A percentile compares a stretch with the other conserved stretches of the same genome.
Conservation (phyloP, 2,329 filamentous ascomycete genomes). For the Fusarium udum region DNA sequence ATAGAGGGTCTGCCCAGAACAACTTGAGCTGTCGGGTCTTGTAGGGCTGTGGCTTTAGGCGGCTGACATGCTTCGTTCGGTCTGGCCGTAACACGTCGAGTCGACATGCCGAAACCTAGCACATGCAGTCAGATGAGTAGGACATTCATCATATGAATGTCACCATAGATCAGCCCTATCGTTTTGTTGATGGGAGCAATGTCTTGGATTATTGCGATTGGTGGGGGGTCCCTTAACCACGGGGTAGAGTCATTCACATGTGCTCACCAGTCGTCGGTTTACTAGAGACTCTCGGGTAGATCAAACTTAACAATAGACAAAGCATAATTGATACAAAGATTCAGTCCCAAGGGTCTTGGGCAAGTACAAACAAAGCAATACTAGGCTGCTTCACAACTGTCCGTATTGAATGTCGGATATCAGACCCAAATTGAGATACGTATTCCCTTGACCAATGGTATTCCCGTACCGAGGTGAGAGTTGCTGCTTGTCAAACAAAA, state of each 20-base stretch:
- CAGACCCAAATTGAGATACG: neutral
- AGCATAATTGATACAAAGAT: neutral
- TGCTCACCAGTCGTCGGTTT: neutral
- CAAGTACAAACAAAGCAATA: neutral
- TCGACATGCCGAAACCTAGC: neutral
- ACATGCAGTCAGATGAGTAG: conserved; percentile 37
- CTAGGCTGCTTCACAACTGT: neutral
- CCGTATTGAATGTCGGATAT: neutral
- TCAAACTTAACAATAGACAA: neutral
- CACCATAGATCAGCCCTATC: conserved; percentile 13
- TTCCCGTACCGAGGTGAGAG: neutral
- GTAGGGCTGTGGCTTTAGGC: conserved; percentile 32
- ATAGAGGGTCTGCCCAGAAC: neutral
- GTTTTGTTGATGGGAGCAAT: neutral
- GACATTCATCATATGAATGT: conserved; percentile 1
- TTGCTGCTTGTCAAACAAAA: neutral
- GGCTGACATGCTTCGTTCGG: conserved; percentile 39
- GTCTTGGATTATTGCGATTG: conserved; percentile 9
- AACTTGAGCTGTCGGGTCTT: neutral
- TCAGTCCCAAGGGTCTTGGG: neutral
- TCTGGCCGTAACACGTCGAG: conserved; percentile 18
- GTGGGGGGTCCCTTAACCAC: neutral
- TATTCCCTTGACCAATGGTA: neutral
- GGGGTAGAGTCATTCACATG: neutral
- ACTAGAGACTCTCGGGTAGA: neutral